A percentile compares a stretch with the other conserved stretches of the same genome.
Conservation (phyloP, 257 asterid species). For the Lycium barbarum region DNA sequence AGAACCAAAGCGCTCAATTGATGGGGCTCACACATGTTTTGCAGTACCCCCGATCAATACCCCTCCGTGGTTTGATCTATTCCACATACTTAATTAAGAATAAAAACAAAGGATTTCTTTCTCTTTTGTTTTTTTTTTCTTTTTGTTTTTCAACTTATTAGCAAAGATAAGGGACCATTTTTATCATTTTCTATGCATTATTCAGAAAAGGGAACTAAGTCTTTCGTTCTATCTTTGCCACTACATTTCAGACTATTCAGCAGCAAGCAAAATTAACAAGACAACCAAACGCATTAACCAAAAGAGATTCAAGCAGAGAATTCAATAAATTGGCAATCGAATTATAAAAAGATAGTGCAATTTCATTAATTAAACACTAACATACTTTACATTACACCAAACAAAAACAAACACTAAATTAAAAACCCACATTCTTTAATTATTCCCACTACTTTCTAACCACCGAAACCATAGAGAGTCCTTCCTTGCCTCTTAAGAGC, state of each 20-base stretch:
- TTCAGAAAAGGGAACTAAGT: background rate
- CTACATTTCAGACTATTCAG: background rate
- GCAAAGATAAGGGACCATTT: too few relatives aligned
- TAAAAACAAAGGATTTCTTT: too few relatives aligned
- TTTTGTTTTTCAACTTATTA: too few relatives aligned
- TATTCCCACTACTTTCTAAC: background rate
- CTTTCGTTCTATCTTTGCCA: background rate
- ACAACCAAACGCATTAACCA: background rate
- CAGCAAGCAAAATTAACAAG: background rate
- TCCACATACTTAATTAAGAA: too few relatives aligned
- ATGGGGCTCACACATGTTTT: too few relatives aligned
- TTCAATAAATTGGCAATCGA: background rate
- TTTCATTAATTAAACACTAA: background rate
- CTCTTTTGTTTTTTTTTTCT: too few relatives aligned
- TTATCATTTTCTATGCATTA: background rate
- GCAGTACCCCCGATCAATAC: too few relatives aligned
- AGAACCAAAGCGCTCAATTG: too few relatives aligned
- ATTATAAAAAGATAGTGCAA: background rate
- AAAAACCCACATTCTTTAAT: background rate
- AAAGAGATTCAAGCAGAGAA: too few relatives aligned
- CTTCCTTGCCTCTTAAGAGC: conserved; percentile 27
- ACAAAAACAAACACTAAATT: too few relatives aligned
- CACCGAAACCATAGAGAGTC: conserved; percentile 19
- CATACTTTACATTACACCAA: background rate
- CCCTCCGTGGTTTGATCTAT: too few relatives aligned